These are phyloP conservation scores for Vaccinium myrtillus DNA, from an alignment of 148 eudicot genomes.

Conservation along the genomic window DNA sequence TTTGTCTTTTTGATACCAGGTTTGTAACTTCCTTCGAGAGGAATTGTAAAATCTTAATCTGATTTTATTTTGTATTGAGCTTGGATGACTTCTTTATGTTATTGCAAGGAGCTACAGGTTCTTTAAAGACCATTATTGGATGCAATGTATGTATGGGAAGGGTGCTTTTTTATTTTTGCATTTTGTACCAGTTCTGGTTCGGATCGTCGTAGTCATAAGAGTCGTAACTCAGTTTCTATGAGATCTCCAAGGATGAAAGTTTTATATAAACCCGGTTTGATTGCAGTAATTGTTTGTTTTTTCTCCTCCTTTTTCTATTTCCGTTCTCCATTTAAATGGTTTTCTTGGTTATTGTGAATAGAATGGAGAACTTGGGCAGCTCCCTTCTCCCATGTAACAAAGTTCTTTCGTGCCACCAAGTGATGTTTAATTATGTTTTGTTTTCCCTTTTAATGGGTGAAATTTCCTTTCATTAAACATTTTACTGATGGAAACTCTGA, in stretches of 20 bases:
- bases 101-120: background rate
- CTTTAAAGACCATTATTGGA: background rate
- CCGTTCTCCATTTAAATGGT: background rate
- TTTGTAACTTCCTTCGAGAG: background rate
- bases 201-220: background rate
- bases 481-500: background rate
- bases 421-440: background rate
- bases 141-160: background rate
- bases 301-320: background rate
- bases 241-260: background rate
- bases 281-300: background rate
- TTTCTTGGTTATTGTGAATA: background rate
- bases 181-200: background rate
- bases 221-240: background rate
- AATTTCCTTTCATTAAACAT: background rate
- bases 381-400: background rate
- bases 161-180: background rate
- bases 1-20: background rate
- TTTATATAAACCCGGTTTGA: background rate
- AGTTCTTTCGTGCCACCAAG: background rate
- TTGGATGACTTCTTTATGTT: background rate
- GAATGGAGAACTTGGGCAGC: slow-evolving; percentile 2
- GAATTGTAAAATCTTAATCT: no score
- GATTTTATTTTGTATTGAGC: background rate
- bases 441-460: background rate